A percentile compares a stretch with the other conserved stretches of the same genome.
Conservation (phyloP, 2,329 filamentous ascomycete genomes). For the Pseudogymnoascus pannorum region DNA sequence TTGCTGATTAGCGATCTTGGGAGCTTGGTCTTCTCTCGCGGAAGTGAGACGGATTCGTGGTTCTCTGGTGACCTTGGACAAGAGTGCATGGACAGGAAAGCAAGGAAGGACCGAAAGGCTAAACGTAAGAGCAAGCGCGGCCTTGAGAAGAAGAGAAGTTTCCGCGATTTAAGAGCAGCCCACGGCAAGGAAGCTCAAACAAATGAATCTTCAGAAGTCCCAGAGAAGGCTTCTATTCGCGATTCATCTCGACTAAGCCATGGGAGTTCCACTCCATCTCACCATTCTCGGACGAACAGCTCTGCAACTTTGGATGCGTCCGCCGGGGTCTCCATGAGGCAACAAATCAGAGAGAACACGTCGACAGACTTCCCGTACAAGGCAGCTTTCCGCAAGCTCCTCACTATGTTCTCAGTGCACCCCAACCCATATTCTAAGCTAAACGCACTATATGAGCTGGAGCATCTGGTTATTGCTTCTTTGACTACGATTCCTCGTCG, state of each 20-base stretch:
- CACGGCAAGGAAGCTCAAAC: slow-evolving; percentile 31
- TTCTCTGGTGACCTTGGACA: slow-evolving; percentile 60
- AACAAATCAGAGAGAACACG: slow-evolving; percentile 15
- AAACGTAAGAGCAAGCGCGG: slow-evolving; percentile 43
- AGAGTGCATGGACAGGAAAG: slow-evolving; percentile 56
- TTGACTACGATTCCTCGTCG: slow-evolving; percentile 37
- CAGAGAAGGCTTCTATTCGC: background rate
- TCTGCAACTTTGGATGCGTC: slow-evolving; percentile 8
- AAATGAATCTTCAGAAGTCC: background rate
- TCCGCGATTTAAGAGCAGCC: slow-evolving; percentile 52
- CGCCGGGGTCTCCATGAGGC: background rate
- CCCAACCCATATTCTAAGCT: slow-evolving; percentile 85
- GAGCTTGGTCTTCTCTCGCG: slow-evolving; percentile 70
- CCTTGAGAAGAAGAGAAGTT: slow-evolving; percentile 62
- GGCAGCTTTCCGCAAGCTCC: slow-evolving; percentile 68
- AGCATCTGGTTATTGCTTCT: slow-evolving; percentile 72
- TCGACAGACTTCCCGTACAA: slow-evolving; percentile 66
- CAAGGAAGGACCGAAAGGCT: slow-evolving; percentile 54
- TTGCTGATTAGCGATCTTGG: slow-evolving; percentile 85
- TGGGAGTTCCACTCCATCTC: background rate
- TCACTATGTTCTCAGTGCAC: slow-evolving; percentile 82
- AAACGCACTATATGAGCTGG: slow-evolving; percentile 72
- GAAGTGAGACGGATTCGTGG: slow-evolving; percentile 90
- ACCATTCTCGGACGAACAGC: slow-evolving; percentile 9
- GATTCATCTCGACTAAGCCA: background rate